These are phyloP conservation scores for Lecanicillium sp. DNA, from an alignment of 2,329 filamentous ascomycete genomes.

Conservation along the genomic window DNA sequence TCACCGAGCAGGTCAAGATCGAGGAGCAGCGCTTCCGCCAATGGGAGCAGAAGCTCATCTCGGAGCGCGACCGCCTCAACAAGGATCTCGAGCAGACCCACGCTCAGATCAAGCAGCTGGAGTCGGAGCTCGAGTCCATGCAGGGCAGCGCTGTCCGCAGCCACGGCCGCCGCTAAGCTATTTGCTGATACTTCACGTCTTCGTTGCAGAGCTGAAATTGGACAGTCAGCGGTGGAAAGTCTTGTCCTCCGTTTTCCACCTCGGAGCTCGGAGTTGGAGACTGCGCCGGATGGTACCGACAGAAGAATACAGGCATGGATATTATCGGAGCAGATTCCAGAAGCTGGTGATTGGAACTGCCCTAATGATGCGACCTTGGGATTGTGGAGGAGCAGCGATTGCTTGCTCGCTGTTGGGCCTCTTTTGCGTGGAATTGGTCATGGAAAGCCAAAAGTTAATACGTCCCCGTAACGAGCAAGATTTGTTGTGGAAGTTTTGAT, in stretches of 20 bases:
- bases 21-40: conserved; percentile 98
- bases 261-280: conserved; percentile 31
- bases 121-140: conserved; percentile 88
- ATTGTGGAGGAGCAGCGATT: conserved; percentile 11
- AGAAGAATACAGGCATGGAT: conserved; percentile 26
- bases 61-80: conserved; percentile 97
- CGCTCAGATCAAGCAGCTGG: conserved; percentile 85
- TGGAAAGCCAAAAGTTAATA: conserved; percentile 12
- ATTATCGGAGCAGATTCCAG: conserved; percentile 18
- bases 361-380: neutral
- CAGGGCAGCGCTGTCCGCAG: conserved; percentile 86
- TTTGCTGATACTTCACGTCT: neutral
- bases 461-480: conserved; percentile 16
- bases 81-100: conserved; percentile 99
- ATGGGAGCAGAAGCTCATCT: conserved; percentile 99
- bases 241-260: conserved; percentile 21
- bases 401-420: conserved; percentile 10
- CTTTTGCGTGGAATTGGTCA: conserved; percentile 1
- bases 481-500: conserved; percentile 26
- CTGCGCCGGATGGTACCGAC: conserved; percentile 2
- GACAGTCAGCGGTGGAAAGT: conserved; percentile 20
- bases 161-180: conserved; percentile 76
- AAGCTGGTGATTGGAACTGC: conserved; percentile 1
- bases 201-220: conserved; percentile 23
- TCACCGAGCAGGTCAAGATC: conserved; percentile 99